Evolutionary conservation across 768 basidiomycete genomes (phyloP).

Genomic region (Sporobolomyces phaffii): DNA sequence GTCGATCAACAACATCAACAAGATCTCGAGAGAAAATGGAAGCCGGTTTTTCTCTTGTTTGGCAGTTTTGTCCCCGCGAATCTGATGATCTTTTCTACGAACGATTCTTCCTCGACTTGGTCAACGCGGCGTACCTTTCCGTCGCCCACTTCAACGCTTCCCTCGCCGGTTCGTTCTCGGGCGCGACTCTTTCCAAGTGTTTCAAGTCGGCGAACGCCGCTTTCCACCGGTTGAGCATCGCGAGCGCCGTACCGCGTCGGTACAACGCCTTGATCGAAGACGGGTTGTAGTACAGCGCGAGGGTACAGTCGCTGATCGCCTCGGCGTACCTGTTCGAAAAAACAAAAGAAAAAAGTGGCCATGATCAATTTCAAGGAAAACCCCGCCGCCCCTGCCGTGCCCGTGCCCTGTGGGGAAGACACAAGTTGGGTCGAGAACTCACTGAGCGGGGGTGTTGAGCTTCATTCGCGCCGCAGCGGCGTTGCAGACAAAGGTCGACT

Average conservation of each 20-base stretch:
- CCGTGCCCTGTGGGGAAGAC: no score
- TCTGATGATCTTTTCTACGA: not conserved
- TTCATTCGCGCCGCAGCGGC: constrained; percentile 35
- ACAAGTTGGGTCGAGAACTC: not conserved
- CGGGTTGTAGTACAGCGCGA: constrained; percentile 19
- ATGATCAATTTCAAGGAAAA: no score
- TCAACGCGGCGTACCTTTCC: constrained; percentile 2
- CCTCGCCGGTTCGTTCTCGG: constrained; percentile 23
- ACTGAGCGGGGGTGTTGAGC: constrained; percentile 26
- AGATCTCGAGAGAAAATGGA: no score
- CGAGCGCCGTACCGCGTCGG: constrained; percentile 26
- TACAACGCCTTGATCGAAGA: constrained; percentile 31
- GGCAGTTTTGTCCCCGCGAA: no score
- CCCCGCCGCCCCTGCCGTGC: no score
- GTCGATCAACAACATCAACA: no score
- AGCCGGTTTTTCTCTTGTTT: no score
- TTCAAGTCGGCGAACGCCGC: constrained; percentile 29
- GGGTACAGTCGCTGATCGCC: constrained; percentile 32
- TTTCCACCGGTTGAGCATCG: constrained; percentile 21
- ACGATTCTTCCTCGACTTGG: not conserved
- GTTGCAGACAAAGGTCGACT: constrained; percentile 23
- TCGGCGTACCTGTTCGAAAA: constrained; percentile 36
- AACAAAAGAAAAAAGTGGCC: no score
- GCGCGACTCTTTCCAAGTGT: constrained; percentile 11
- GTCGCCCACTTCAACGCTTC: constrained; percentile 24